Base-by-base conservation (phyloP, 768 basidiomycete genomes). In the Mycena capillaripes region DNA sequence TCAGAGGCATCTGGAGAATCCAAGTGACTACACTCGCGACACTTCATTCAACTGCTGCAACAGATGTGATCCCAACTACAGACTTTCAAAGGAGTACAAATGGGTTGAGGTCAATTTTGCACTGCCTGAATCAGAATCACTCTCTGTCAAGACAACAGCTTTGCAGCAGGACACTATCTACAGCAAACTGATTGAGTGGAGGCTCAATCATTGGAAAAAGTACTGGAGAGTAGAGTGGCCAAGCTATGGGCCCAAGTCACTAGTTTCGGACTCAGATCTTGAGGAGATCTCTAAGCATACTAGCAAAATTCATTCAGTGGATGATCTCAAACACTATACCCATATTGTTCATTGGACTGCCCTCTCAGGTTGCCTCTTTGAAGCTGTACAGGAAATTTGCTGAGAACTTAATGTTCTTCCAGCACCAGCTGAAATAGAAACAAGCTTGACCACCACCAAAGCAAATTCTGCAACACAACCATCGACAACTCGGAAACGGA, bases 231-330 rank as follows among this genome's bases (percentile, higher is more conserved):
- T 17, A 12, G 21, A 59, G n/a, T 69, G 66, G 66, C 71, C 66
- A 14, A 61, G 57, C 34, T 72, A 72, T 55, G 71, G 71, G n/a
- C 71, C 71, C 2, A 68, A 68, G n/a, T 17, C 58, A 40, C 48
- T 73, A 4, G 40, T 73, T 32, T 50, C 71, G 23, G 66, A 73
- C 30, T 48, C 66, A 23, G 71, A 73, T 32, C 50, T 73, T 36
- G 66, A 73, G 38, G 29, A 36, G 11, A 4, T 73, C 17, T 16
- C 66, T 1, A 57, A 53, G 16, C 57, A 62, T 14, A 21, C 66
- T n/a, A 44, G 16, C 14, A 40, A 58, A 21, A 62, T 73, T 34
- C n/a, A 36, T 21, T 42, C 14, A 30, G n/a, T 27, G 23, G n/a
- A 48, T 62, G 8, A 52, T 73, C n/a, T 58, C 66, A 23, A 52